Evolutionary conservation across 768 basidiomycete genomes (phyloP).

Genomic region (Termitomyces sp.): DNA sequence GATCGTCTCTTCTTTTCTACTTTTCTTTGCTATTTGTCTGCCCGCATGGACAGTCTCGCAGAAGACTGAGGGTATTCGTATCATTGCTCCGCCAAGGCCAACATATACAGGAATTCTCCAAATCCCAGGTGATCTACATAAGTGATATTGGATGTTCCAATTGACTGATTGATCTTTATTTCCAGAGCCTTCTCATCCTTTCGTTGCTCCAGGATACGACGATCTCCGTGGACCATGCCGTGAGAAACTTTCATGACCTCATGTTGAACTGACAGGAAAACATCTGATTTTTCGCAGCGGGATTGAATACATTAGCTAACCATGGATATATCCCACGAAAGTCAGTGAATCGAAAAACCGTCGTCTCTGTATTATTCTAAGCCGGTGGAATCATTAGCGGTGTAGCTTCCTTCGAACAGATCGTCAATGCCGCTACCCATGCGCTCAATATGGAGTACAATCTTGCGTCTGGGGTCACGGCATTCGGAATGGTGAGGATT

Average conservation of each 20-base stretch:
- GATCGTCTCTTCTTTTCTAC: background rate
- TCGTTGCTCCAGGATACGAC: background rate
- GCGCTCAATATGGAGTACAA: constrained; percentile 12
- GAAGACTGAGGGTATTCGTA: constrained; percentile 2
- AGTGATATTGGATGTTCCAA: background rate
- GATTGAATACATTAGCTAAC: constrained; percentile 13
- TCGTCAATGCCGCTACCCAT: constrained; percentile 5
- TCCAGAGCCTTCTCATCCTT: constrained; percentile 8
- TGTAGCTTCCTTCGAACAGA: constrained; percentile 11
- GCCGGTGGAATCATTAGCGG: constrained; percentile 2
- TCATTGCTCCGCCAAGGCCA: constrained; percentile 7
- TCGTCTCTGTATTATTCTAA: background rate
- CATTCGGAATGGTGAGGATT: constrained; percentile 9
- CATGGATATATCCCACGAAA: constrained; percentile 14
- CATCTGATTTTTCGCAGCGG: constrained; percentile 2
- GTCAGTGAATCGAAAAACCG: background rate
- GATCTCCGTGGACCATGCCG: constrained; percentile 13
- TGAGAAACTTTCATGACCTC: background rate
- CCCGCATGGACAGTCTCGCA: background rate
- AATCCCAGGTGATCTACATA: constrained; percentile 5
- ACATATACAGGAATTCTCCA: constrained; percentile 2
- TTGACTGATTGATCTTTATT: background rate
- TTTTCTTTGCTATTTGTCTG: constrained; percentile 1
- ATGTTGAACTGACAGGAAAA: background rate
- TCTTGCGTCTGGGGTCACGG: constrained; percentile 7